Percentiles rank a stretch among this genome's conserved stretches.
Evolutionary conservation across 345 rosid genomes (phyloP).

Genomic region (Leavenworthia alabamica): DNA sequence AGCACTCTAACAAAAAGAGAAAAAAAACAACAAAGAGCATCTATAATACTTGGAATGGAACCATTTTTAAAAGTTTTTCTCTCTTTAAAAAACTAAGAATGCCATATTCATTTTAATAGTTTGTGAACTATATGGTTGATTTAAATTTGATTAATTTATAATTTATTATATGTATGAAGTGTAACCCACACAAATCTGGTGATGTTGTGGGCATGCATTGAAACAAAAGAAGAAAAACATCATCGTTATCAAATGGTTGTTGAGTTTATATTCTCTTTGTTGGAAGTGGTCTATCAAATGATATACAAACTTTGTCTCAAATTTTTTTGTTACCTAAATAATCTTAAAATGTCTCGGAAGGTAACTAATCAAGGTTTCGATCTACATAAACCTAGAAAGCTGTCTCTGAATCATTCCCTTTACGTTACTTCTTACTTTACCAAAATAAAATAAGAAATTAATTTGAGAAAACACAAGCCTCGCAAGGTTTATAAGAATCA

Average conservation of each 20-base stretch:
- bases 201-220: conserved; percentile 24
- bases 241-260: conserved; percentile 19
- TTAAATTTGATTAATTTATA: neutral
- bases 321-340: conserved; percentile 4
- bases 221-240: conserved; percentile 22
- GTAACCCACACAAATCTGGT: conserved; percentile 10
- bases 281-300: conserved; percentile 29
- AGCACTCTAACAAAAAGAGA: conserved; percentile 1
- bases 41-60: conserved; percentile 16
- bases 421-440: conserved; percentile 11
- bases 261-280: conserved; percentile 30
- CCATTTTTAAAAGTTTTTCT: neutral
- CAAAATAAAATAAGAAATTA: neutral
- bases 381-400: conserved; percentile 9
- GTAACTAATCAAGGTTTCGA: conserved; percentile 20
- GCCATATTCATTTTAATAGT: conserved; percentile 14
- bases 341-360: conserved; percentile 18
- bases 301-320: conserved; percentile 19
- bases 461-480: too few species aligned
- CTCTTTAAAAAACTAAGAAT: neutral
- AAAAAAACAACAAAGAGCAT: conserved; percentile 14
- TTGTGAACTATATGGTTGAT: neutral
- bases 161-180: neutral
- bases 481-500: too few species aligned
- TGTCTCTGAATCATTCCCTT: conserved; percentile 14